Evolutionary conservation across 1,284 basidiomycete species (phyloP), one percentile per base, ranked within the genome.

Genomic region (Cryptococcus jaspeensis): DNA sequence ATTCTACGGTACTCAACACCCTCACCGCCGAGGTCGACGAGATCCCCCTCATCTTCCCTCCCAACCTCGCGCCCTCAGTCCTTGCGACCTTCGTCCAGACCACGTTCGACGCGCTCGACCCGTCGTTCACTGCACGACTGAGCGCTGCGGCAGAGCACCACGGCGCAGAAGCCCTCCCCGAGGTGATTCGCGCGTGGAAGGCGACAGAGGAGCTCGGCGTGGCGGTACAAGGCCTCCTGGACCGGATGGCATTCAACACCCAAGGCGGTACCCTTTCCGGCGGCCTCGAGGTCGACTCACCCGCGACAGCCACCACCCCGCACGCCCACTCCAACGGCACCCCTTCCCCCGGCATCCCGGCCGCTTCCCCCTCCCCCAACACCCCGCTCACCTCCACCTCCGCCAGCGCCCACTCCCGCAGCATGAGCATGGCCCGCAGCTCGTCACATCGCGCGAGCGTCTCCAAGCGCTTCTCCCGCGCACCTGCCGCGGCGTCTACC

Each of bases 51-150:
- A 90, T 96, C 64, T 91, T 88, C 71, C 74, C 88, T 85, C 53
- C 62, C 22, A 58, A 65, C 25, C 53, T 60, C 0, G 85, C 92
- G 67, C 87, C 90, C 15, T 73, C 79, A 18, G 88, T 89, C 0
- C 81, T 96, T 5, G 87, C 89, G 0, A 81, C 84, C 18, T 87
- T 96, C 69, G 85, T 95, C 59, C 86, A 87, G 25, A 87, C 88
- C 15, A 88, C 87, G 3, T 79, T 95, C 45, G 86, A 87, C 32
- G 81, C 75, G 1, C 83, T 96, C 7, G 84, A 87, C 48, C 94
- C 93, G 0, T 87, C 89, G 1, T 84, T 92, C 56, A 81, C 87
- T 4, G 85, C 91, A 60, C 84, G 90, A 5, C 81, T 97, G 36
- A 82, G 85, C 7, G 80, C 84, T 1, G 78, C 91, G 32, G 81